Evolutionary conservation across 345 rosid genomes (phyloP).

Genomic region (Clausena lansium): DNA sequence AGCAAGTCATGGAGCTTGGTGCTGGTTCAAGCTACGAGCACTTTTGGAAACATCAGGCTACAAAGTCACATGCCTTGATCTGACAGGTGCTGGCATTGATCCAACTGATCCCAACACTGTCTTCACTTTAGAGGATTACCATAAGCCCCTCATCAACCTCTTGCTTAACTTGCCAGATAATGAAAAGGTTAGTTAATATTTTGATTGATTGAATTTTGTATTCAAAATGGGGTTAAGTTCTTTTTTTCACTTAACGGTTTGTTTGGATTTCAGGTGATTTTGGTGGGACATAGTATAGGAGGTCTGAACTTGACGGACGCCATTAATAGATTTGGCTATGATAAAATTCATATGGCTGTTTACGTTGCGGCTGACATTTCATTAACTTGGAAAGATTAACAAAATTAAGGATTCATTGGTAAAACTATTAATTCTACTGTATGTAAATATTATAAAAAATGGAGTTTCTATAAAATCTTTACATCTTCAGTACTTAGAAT

Average conservation of each 20-base stretch:
- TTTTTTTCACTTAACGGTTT: background rate
- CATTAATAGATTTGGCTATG: slow-evolving; percentile 22
- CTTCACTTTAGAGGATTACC: slow-evolving; percentile 36
- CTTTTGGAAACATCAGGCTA: slow-evolving; percentile 33
- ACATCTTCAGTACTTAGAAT: too few relatives aligned
- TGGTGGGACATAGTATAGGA: slow-evolving; percentile 47
- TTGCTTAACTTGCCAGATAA: slow-evolving; percentile 29
- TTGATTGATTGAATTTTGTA: background rate
- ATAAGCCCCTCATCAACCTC: slow-evolving; percentile 35
- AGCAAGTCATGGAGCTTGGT: slow-evolving; percentile 48
- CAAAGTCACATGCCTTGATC: slow-evolving; percentile 40
- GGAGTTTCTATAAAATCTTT: too few relatives aligned
- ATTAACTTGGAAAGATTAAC: too few relatives aligned
- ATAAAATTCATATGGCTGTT: slow-evolving; percentile 35
- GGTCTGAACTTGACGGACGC: slow-evolving; percentile 40
- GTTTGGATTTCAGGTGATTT: slow-evolving; percentile 27
- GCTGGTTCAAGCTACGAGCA: slow-evolving; percentile 48
- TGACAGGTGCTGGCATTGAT: slow-evolving; percentile 17
- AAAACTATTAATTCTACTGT: too few relatives aligned
- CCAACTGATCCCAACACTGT: slow-evolving; percentile 35
- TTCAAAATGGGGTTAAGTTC: background rate
- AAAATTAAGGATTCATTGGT: too few relatives aligned
- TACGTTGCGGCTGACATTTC: slow-evolving; percentile 30
- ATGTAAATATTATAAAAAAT: too few relatives aligned
- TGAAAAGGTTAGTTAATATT: slow-evolving; percentile 17